Evolutionary conservation across 768 basidiomycete genomes (phyloP), one percentile per base, ranked within the genome.

Genomic region (Tylopilus intermedius): DNA sequence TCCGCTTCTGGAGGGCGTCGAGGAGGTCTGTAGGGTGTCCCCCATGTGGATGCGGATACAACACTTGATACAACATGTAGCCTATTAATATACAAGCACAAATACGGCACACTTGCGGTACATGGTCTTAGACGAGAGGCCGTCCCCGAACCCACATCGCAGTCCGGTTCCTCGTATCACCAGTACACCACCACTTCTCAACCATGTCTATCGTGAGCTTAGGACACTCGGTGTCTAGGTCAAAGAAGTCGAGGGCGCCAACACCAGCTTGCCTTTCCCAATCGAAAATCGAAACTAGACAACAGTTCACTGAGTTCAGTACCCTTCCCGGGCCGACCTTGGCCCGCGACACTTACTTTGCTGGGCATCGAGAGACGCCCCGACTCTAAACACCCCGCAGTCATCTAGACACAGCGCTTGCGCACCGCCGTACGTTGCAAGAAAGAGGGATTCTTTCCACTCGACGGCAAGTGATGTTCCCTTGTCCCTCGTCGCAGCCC

Each of bases 131-230:
- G 9, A 44, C 21, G 5, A 65, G 49, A 37, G n/a, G 56, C 29
- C 32, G 59, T 11, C 91, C 90, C 67, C 90, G 89, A 3, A 94
- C 77, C 88, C 90, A 95, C 67, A 92, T 76, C 3, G 69, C 73
- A 2, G 53, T 61, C 18, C 89, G 77, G 68, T 94, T 94, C 47
- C 78, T 75, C 5, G 62, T 62, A 62, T 89, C 84, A 0, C 92
- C 92, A 38, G 87, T 64, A 60, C 88, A 89, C 90, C 90, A 94
- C 93, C 93, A 94, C 63, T 86, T 89, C 68, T 94, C 93, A 22
- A 94, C 58, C 69, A 80, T 72, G 47, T 85, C 86, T 40, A 73
- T 62, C 7, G 69, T 69, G 49, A 77, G 49, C 29, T 45, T 49
- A 51, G 47, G 35, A n/a, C n/a, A 10, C 54, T 49, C 33, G 30